Base-by-base conservation (phyloP, 176 grass and related monocot species). In the Secale cereale region DNA sequence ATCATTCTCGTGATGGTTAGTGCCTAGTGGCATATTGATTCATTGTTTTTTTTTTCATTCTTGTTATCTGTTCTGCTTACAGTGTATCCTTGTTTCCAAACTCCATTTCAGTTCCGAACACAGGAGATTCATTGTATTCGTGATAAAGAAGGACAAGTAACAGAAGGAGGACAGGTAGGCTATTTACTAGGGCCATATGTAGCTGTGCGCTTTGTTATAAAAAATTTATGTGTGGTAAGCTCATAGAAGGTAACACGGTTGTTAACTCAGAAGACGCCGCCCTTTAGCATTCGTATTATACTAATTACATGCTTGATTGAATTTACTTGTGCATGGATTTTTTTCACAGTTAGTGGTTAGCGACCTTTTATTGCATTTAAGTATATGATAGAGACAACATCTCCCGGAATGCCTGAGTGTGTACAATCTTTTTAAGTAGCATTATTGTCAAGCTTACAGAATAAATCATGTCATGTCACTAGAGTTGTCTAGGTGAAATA, bases 41-140 rank as follows among this genome's bases (percentile, higher is more conserved):
- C 3, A 20, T 62, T 85, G 19, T 10, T 33, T n/a, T n/a, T n/a
- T 37, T 25, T 40, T 26, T 20, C 35, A 32, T 74, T 26, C n/a
- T 27, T 80, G 23, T 85, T 73, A 26, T 67, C 48, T 85, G 2
- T 87, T 88, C 25, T 68, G 29, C 45, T 85, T 52, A 62, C 85
- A 57, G 68, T 76, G 5, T 72, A 46, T 78, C 12, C 23, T 79
- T 86, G 35, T 78, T 59, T 81, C 43, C 70, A 19, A 86, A 59
- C 85, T 81, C 10, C 87, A 59, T 85, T 88, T 29, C 86, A 98
- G 91, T 98, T 98, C 86, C 96, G 88, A 90, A 98, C 93, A 39
- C 96, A 95, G 70, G 93, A 98, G 90, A 98, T 95, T 75, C 93
- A 98, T 61, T 98, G 96, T 85, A 84, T 93, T 59, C 93, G 96